A percentile compares a stretch with the other conserved stretches of the same genome.
phyloP scores from a whole-genome alignment of 116 monocot species.

The Trichopus zeylanicus region DNA sequence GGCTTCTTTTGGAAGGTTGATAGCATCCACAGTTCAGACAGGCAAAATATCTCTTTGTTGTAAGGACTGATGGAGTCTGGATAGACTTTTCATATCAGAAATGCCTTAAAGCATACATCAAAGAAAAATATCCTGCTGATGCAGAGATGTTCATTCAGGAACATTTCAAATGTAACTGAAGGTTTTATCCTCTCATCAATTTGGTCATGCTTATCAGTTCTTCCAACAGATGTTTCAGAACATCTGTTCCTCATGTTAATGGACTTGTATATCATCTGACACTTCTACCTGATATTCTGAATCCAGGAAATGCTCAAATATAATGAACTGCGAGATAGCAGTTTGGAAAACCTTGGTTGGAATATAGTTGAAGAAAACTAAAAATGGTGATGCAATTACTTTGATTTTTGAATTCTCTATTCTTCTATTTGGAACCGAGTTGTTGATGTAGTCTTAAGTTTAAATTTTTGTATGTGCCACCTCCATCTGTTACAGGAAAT shows the following conservation, averaged over 20 bases:
- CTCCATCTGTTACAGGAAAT: no score
- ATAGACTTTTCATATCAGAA: constrained; percentile 98
- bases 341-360: not conserved
- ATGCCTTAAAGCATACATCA: constrained; percentile 74
- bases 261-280: not conserved
- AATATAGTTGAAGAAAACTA: not conserved
- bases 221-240: not conserved
- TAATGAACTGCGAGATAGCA: not conserved
- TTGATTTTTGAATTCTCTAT: no score
- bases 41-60: constrained; percentile 89
- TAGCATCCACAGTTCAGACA: constrained; percentile 67
- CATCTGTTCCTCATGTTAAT: not conserved
- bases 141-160: constrained; percentile 73
- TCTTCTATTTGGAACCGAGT: no score
- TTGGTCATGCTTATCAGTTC: not conserved
- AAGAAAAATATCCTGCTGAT: constrained; percentile 61
- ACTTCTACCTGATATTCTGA: not conserved
- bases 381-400: not conserved
- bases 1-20: constrained; percentile 47
- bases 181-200: not conserved
- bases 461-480: no score
- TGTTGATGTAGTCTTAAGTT: no score
- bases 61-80: constrained; percentile 79
- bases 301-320: not conserved
- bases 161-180: constrained; percentile 63